Base-by-base conservation (phyloP, 1,284 basidiomycete genomes). In the Meira miltonrushii region DNA sequence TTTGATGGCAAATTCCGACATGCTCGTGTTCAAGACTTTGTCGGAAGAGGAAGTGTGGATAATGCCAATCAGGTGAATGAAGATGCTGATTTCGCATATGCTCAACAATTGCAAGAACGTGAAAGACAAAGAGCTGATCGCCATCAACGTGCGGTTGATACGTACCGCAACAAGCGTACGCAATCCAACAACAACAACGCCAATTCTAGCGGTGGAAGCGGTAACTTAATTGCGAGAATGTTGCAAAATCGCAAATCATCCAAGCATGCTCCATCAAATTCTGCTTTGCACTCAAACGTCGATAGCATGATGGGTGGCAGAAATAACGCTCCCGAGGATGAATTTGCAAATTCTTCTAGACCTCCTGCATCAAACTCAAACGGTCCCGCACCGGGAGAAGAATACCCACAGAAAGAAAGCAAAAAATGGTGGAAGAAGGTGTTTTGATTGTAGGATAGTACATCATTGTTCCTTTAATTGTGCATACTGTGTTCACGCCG, bases 41-140 rank as follows among this genome's bases (percentile, higher is more conserved):
- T 53, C 5, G 50, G 50, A 37, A 39, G 50, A 23, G 28, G 17
- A 44, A 44, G 25, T 49, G 38, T 23, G 43, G 21, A 13, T n/a
- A 25, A 28, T 4, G 65, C 49, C 5, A 37, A 19, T 2, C 55
- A 58, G 28, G 54, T 47, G 38, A 67, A 58, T 38, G 65, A 65
- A 43, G 69, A 69, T 40, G 66, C 65, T 13, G 68, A 69, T 41
- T 67, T 62, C 46, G 69, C 69, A 37, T 60, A 68, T 37, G 69
- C 69, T 25, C 60, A 65, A 61, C 69, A 72, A 59, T 62, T 72
- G 21, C 67, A 69, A 23, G 62, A 68, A 33, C 65, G 66, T 21
- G 69, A 72, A 10, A 62, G 63, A 41, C 59, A 71, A 10, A 51
- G 68, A 4, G 15, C 59, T 13, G 55, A 61, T n/a, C 58, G 59